These are phyloP conservation scores for Teratosphaeria nubilosa DNA, from an alignment of 2,329 filamentous ascomycete species.

Conservation along the genomic window DNA sequence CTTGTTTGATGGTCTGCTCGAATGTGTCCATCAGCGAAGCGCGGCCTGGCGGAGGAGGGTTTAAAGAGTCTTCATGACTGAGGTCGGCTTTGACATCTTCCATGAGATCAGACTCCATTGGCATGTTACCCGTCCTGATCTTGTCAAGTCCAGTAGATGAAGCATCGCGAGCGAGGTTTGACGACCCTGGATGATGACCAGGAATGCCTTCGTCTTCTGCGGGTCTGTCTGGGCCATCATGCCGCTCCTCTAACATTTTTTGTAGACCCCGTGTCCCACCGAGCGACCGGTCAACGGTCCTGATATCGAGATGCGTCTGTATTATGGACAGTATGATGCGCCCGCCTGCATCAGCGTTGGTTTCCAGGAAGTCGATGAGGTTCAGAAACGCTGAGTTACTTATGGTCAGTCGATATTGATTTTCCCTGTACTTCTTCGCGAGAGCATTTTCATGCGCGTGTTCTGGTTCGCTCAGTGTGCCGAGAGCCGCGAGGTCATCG, in stretches of 20 bases:
- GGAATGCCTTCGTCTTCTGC: conserved; percentile 60
- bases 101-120: conserved; percentile 72
- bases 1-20: conserved; percentile 76
- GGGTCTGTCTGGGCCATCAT: conserved; percentile 47
- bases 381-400: conserved; percentile 75
- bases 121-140: conserved; percentile 69
- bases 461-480: conserved; percentile 61
- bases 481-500: conserved; percentile 70
- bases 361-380: conserved; percentile 79
- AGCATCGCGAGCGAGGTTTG: conserved; percentile 49
- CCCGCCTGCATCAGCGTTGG: conserved; percentile 73
- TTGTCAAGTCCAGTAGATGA: conserved; percentile 45
- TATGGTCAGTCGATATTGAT: conserved; percentile 84
- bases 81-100: conserved; percentile 81
- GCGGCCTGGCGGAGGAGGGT: conserved; percentile 61
- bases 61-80: conserved; percentile 69
- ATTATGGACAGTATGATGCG: conserved; percentile 68
- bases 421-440: conserved; percentile 71
- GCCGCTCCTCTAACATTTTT: conserved; percentile 46
- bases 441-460: conserved; percentile 68
- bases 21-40: conserved; percentile 76
- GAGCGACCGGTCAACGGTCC: conserved; percentile 47
- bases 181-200: conserved; percentile 56
- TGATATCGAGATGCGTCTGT: conserved; percentile 48
- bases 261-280: conserved; percentile 49